Evolutionary conservation across 163 green algal species (phyloP).

Genomic region (Scenedesmus sp.): DNA sequence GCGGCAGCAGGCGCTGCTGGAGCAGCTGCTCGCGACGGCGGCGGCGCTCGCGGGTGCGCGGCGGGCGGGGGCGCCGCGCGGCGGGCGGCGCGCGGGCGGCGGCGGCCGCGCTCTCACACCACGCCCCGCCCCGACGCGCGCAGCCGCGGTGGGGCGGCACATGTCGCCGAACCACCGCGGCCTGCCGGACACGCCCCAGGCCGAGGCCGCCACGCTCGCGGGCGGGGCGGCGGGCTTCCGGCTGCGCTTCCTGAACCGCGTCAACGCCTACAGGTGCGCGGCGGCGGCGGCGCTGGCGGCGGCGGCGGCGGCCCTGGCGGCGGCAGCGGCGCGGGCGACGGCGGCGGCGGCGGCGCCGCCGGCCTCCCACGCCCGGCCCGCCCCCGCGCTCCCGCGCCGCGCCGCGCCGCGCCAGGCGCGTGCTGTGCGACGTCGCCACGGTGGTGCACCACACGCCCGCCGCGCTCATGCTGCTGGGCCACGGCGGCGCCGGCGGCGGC

Average conservation of each 20-base stretch:
- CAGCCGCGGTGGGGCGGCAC: neutral
- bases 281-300: no score
- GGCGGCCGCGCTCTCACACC: no score
- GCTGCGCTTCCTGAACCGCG: conserved; percentile 14
- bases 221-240: neutral
- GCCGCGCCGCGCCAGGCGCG: no score
- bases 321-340: no score
- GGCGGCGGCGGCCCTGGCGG: no score
- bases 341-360: no score
- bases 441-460: conserved; percentile 36
- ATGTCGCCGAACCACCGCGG: conserved; percentile 19
- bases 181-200: neutral
- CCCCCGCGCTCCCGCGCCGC: no score
- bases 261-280: conserved; percentile 30
- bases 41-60: no score
- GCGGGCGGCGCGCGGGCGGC: no score
- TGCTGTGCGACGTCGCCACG: conserved; percentile 33
- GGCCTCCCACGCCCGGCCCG: no score
- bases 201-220: neutral
- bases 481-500: no score
- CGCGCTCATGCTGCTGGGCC: conserved; percentile 15
- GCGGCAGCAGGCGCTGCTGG: neutral
- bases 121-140: neutral
- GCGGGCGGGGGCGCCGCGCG: no score
- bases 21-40: neutral